Base-by-base conservation (phyloP, 2,329 filamentous ascomycete genomes). In the Fulvia fulva region DNA sequence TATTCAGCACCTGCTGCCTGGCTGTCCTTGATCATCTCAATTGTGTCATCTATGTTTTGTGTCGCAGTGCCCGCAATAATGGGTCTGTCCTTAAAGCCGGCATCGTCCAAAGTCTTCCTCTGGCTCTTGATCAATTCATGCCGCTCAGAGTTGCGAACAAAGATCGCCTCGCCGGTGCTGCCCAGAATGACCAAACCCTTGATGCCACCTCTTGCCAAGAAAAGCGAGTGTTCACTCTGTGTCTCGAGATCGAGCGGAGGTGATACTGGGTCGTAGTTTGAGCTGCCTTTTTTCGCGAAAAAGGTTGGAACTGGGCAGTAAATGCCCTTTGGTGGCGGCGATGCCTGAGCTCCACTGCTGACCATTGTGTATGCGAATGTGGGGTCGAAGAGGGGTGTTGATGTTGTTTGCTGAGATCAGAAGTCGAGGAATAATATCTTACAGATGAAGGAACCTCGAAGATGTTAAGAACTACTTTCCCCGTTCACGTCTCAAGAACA, bases 301-400 rank as follows among this genome's bases (percentile, higher is more conserved):
- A 88, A 87, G 51, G 85, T 87, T 5, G 85, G 85, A 45, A 85
- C 72, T 45, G 82, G 82, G 58, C 85, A 82, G 67, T 81, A 84
- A 65, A 85, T 79, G 62, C 83, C 83, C 47, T 64, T 57, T 46
- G 79, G 77, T 26, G 81, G 81, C 43, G 81, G 81, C 23, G 64
- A 56, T 12, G 61, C 58, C 32, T 51, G 60, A 14, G 60, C 56
- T 23, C 59, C 56, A 57, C 58, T 45, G 46, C 37, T 60, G 22
- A 55, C 41, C 61, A 63, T 63, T 34, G 50, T 59, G 55, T 23
- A 11, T n/a, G 32, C 30, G 37, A 41, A 12, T 9, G 51, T 9
- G 22, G 37, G 5, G 16, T 22, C 12, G 51, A 12, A 9, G 51
- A 11, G 28, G 21, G 16, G 12, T 54, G 3, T 26, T 34, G 11